Base-by-base conservation (phyloP, 2,329 filamentous ascomycete genomes). In the Penicillium expansum region DNA sequence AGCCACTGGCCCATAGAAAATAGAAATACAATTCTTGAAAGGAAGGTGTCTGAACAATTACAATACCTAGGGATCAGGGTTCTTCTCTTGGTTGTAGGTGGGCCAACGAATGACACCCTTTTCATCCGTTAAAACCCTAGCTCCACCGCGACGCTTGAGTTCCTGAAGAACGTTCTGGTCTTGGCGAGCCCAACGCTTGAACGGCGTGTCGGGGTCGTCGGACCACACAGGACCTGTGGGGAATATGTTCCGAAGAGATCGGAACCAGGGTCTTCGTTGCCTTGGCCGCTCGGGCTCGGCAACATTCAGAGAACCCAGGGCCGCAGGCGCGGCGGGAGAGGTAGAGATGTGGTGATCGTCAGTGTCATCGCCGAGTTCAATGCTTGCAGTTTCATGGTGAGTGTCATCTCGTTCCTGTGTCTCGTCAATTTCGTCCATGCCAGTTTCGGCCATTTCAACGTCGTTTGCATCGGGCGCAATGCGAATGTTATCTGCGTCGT, bases 131-230 rank as follows among this genome's bases (percentile, higher is more conserved):
- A 62, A 62, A n/a, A 74, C 57, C 14, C 56, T 61, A 4, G 62
- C 57, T 18, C 68, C 60, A 3, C 69, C 68, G 18, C 69, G 69
- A 37, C 62, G 68, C 27, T 58, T 56, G 3, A 70, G 65, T 44
- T 75, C 72, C 22, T 48, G 55, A 14, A 67, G 55, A 20, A 74
- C 60, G 20, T 74, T 71, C 43, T 69, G 66, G 48, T 75, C 70
- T 3, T 67, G 67, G 33, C 67, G 61, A 13, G 69, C 71, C 69
- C 72, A 77, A 7, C 56, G 57, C 56, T 76, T 77, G 57, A 77
- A 75, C 1, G 73, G 71, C 1, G 76, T 77, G 50, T 72, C 68
- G 2, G 65, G 66, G 39, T 68, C 63, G 32, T 73, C 69, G 10
- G 68, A 71, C 73, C 71, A 76, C 0, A 60, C 52, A 7, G 64